Base-by-base conservation (phyloP, 768 basidiomycete species). In the Mycena vulgaris region DNA sequence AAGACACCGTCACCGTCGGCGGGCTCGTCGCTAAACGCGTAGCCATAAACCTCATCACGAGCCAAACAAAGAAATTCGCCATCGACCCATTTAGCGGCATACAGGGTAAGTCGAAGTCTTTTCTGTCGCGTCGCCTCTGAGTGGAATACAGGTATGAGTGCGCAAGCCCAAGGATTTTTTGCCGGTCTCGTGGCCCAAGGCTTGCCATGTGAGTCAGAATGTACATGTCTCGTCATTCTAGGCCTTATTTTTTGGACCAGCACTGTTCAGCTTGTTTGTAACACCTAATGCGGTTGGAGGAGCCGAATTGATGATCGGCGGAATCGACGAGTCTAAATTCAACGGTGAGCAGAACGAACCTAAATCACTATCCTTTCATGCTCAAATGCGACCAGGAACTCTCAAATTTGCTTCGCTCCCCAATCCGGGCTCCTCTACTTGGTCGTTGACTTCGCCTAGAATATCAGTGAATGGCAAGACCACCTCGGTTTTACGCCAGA, bases 21-120 rank as follows among this genome's bases (percentile, higher is more conserved):
- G 86, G 85, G 6, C 77, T 88, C 27, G 75, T 75, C 10, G 83
- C 83, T 4, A 70, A 76, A 13, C 75, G 77, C 35, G 79, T 85
- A 37, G 77, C 76, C 61, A 76, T 89, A 7, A 87, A 84, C 75
- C 82, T 88, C 40, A 88, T 89, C 77, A 87, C 86, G 13, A 77
- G 85, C 66, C 87, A 89, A 75, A 89, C 88, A 0, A 78, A 81
- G 1, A 80, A 80, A 30, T 89, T 89, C 76, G 78, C 81, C 55
- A 83, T 85, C 16, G 84, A 89, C 76, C 88, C 87, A 5, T 89
- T 87, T 82, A 85, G 84, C 69, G 88, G 88, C 5, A 89, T 89
- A 53, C 84, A 85, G 76, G 88, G 86, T 85, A 63, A 49, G 78
- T 25, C 23, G 7, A 27, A 23, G 35, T 30, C 49, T 21, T 37